phyloP scores from a whole-genome alignment of 108 stramenopile genomes.

The Conticribra guillardii region DNA sequence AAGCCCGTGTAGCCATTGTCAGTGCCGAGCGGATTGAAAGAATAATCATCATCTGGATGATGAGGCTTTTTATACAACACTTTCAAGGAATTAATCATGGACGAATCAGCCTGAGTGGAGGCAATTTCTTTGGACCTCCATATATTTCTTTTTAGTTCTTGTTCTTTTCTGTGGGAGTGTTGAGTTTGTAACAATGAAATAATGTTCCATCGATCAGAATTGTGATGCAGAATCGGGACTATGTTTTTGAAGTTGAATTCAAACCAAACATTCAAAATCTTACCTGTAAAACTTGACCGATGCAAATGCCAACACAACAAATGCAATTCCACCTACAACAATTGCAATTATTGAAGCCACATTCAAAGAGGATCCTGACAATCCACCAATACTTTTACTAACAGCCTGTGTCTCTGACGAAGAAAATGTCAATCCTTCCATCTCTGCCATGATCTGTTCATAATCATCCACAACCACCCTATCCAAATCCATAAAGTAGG shows the following conservation, averaged over 20 bases:
- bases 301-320: slow-evolving; percentile 21
- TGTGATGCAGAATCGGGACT: too few species aligned
- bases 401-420: background rate
- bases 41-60: slow-evolving; percentile 36
- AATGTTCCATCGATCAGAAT: too few species aligned
- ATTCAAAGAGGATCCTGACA: slow-evolving; percentile 3
- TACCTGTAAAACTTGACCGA: slow-evolving; percentile 31
- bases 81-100: slow-evolving; percentile 15
- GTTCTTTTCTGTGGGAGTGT: slow-evolving; percentile 21
- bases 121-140: slow-evolving; percentile 40
- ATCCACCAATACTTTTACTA: background rate
- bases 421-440: background rate
- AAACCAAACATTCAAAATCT: too few species aligned
- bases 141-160: slow-evolving; percentile 27
- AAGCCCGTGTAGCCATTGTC: background rate
- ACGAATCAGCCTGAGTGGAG: background rate
- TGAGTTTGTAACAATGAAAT: background rate
- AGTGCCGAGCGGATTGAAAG: slow-evolving; percentile 28
- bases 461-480: slow-evolving; percentile 23
- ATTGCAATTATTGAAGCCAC: slow-evolving; percentile 37
- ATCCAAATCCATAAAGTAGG: slow-evolving; percentile 28
- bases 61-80: slow-evolving; percentile 14
- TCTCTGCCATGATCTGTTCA: background rate
- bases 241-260: too few species aligned
- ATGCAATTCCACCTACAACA: slow-evolving; percentile 27